Evolutionary conservation across 805 yeast genomes (phyloP), one percentile per base, ranked within the genome.

Genomic region (Starmerella powellii): DNA sequence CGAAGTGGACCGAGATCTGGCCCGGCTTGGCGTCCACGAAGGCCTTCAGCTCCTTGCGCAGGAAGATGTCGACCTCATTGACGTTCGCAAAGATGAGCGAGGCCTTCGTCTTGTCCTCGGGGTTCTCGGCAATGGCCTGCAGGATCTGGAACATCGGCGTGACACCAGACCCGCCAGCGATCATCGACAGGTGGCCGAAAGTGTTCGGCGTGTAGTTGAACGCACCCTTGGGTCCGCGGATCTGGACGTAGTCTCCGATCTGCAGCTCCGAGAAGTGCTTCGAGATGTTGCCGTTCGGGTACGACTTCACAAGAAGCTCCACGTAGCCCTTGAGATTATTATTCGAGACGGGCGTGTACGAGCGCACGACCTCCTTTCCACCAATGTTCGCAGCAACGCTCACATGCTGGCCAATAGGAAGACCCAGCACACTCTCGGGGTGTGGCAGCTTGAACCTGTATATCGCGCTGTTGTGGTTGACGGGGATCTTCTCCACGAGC

Each of bases 161-260:
- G 49, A 87, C 79, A 40, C 96, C 96, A 30, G 96, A 84, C 57
- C 96, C 97, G 53, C 96, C 96, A 32, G 95, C 94, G 51, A 88
- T 77, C 96, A 87, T 87, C 41, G 80, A 85, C 46, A 87, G 70
- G 46, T 72, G 70, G 45, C 70, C 66, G 44, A 73, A 77, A 77
- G 80, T 76, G 64, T 82, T 83, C 53, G 93, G 85, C 40, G 74
- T 68, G 65, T 87, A 87, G 48, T 76, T 72, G 69, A 82, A 85
- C 56, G 75, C 75, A 6, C 97, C 96, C 64, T 82, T 83, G 54
- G 97, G 97, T 23, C 97, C 68, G n/a, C 61, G 50, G 20, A 55
- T 80, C 38, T 73, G 75, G 54, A 86, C 76, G 31, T 70, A 58
- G 54, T 87, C 93, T 50, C 95, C 95, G 45, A 86, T 67, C 52